phyloP scores from a whole-genome alignment of 176 grass and related monocot genomes.

The Aegilops bicornis region DNA sequence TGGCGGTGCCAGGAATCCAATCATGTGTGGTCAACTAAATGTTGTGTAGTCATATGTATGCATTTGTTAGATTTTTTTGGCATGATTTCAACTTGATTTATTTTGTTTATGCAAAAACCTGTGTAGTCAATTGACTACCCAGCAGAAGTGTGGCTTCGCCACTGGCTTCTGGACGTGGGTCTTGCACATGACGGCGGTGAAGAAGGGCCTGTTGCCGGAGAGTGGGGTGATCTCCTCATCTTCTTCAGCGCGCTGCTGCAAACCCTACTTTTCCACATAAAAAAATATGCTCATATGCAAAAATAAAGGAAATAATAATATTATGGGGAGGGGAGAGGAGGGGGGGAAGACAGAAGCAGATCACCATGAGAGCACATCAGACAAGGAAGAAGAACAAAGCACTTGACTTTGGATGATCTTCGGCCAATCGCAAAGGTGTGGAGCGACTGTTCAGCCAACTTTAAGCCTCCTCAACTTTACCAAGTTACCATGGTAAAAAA shows the following conservation, averaged over 20 bases:
- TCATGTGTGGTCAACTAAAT: no score
- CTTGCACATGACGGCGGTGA: conserved; percentile 27
- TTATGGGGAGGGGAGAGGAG: background rate
- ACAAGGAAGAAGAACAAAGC: background rate
- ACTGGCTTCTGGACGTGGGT: conserved; percentile 18
- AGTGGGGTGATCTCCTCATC: conserved; percentile 30
- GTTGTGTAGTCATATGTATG: no score
- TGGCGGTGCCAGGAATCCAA: no score
- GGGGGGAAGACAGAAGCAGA: background rate
- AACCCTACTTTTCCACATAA: background rate
- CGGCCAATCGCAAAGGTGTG: background rate
- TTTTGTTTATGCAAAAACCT: no score
- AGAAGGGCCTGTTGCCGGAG: conserved; percentile 29
- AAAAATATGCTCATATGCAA: background rate
- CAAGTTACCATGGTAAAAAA: background rate
- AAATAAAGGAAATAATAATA: no score
- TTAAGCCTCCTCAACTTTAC: background rate
- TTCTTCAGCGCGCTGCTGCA: background rate
- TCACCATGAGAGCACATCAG: background rate
- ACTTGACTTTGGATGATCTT: background rate
- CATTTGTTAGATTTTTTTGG: no score
- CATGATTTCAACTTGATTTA: no score
- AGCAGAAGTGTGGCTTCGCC: no score
- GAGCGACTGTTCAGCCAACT: background rate
- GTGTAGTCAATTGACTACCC: no score